phyloP scores from a whole-genome alignment of 202 grass and related monocot species.

The Miscanthus sacchariflorus region DNA sequence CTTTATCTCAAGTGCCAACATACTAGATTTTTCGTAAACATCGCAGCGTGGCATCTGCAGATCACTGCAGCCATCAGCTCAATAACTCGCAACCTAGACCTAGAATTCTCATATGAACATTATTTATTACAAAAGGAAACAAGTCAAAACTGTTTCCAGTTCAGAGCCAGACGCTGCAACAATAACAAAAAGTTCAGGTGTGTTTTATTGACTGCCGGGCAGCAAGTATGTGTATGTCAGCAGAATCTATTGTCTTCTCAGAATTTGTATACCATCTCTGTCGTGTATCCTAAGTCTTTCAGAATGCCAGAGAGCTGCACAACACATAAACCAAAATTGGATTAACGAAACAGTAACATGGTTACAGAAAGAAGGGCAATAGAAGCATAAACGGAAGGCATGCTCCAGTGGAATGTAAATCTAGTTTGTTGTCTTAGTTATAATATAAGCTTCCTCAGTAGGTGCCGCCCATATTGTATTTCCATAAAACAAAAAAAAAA shows the following conservation, averaged over 20 bases:
- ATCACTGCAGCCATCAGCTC: background rate
- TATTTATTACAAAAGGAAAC: background rate
- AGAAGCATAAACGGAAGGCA: background rate
- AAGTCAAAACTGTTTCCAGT: conserved; percentile 37
- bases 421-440: conserved; percentile 10
- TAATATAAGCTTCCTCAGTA: background rate
- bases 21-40: background rate
- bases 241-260: conserved; percentile 47
- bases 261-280: conserved; percentile 93
- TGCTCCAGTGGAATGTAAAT: background rate
- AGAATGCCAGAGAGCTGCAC: conserved; percentile 77
- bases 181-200: background rate
- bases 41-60: background rate
- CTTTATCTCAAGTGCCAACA: background rate
- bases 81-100: background rate
- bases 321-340: conserved; percentile 15
- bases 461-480: background rate
- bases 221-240: conserved; percentile 52
- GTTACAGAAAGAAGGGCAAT: background rate
- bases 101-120: background rate
- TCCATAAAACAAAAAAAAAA: background rate
- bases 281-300: conserved; percentile 82
- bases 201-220: conserved; percentile 41
- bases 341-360: conserved; percentile 5
- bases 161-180: background rate